Conservation (phyloP, 257 asterid genomes). For the Solanum sejunctum region DNA sequence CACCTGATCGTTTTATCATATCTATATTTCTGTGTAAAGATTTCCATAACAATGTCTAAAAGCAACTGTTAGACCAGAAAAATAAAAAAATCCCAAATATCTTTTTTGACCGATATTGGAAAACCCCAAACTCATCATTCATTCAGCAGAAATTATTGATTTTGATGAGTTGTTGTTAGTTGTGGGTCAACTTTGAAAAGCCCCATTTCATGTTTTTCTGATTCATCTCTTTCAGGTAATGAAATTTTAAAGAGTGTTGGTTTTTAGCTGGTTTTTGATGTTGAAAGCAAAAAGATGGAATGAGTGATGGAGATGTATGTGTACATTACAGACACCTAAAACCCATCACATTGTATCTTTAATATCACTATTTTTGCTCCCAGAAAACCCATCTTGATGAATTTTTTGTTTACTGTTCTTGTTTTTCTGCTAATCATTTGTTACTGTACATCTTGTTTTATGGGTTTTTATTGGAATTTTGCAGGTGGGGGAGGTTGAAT, state of each 20-base stretch:
- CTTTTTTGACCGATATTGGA: neutral
- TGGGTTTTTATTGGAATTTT: neutral
- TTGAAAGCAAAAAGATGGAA: neutral
- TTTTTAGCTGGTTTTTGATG: neutral
- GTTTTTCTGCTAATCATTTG: neutral
- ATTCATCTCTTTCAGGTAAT: neutral
- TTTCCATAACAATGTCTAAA: neutral
- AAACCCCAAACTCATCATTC: neutral
- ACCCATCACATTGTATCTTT: neutral
- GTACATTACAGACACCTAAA: neutral
- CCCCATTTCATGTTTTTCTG: neutral
- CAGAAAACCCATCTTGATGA: neutral
- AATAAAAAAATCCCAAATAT: neutral
- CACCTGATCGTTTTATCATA: neutral
- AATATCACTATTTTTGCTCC: neutral
- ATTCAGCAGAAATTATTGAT: neutral
- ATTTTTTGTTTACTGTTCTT: neutral
- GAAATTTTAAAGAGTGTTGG: neutral
- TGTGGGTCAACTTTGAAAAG: neutral
- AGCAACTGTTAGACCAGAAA: neutral
- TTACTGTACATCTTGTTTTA: neutral
- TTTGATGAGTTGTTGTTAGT: neutral
- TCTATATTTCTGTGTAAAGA: neutral
- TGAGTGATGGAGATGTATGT: neutral
- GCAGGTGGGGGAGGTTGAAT: neutral